Percentiles rank a stretch among this genome's conserved stretches.
These are phyloP conservation scores for Cercospora sp. DNA, from an alignment of 2,329 filamentous ascomycete species.

Conservation along the genomic window DNA sequence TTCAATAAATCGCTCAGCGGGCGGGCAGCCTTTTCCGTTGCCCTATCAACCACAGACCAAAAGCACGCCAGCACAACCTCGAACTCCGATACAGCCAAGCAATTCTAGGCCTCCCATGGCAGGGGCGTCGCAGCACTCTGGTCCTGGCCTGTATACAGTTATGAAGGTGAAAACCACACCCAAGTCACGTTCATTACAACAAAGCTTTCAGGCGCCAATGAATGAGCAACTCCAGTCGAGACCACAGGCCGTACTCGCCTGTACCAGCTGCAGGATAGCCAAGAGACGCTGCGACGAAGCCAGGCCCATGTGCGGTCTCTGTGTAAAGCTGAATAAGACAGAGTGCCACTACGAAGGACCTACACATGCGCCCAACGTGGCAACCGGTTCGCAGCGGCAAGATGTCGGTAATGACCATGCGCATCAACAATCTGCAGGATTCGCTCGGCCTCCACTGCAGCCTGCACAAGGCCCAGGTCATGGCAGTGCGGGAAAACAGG, in stretches of 20 bases:
- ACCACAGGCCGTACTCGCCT: conserved; percentile 11
- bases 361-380: not conserved
- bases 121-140: conserved; percentile 5
- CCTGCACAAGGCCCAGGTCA: not conserved
- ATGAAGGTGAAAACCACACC: conserved; percentile 25
- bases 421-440: not conserved
- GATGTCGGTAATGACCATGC: not conserved
- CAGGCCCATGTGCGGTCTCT: conserved; percentile 20
- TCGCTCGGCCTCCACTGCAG: not conserved
- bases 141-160: conserved; percentile 31
- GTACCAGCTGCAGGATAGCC: conserved; percentile 15
- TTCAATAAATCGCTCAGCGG: conserved; percentile 8
- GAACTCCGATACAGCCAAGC: conserved; percentile 1
- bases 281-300: conserved; percentile 25
- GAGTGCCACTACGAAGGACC: conserved; percentile 23
- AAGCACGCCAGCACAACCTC: not conserved
- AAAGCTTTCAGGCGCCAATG: conserved; percentile 7
- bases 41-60: conserved; percentile 29
- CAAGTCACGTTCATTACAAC: conserved; percentile 5
- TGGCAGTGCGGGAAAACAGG: not conserved
- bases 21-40: conserved; percentile 25
- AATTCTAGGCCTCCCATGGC: conserved; percentile 8
- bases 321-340: conserved; percentile 11
- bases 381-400: not conserved
- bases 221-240: conserved; percentile 3